Base-by-base conservation (phyloP, 1,139 yeast genomes). In the Geotrichum cucujoidarum region DNA sequence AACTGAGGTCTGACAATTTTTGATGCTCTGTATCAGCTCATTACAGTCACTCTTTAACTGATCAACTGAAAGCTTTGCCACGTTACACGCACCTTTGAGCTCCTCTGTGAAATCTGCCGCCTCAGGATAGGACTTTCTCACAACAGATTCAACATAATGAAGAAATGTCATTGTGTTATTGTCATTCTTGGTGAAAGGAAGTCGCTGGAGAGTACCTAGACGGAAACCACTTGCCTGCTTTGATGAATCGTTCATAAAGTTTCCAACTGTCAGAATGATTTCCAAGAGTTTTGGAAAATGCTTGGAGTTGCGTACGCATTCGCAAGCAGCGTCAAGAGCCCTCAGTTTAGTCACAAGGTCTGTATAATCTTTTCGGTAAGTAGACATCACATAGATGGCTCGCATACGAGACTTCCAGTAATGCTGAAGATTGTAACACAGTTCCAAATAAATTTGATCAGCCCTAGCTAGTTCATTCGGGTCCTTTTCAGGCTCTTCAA, bases 381-480 rank as follows among this genome's bases (percentile, higher is more conserved):
- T 81, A 49, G 78, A 78, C 3, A 79, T 69, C 32, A 87, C 71
- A 38, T 85, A 65, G 34, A 92, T 69, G 2, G 95, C 89, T 43
- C 88, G 71, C 16, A 95, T 82, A 55, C 98, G 73, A 1, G 90
- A 78, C 53, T 78, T 76, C 98, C 98, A 92, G 63, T 92, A 92
- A 51, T 76, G 76, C 53, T 85, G 77, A 60, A 92, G 68, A 59
- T 89, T 86, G 65, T 78, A 85, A 58, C 89, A 84, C 24, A 90
- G 71, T 57, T 83, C 92, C 44, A 92, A 70, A 61, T 77, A 92
- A 1, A 92, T 73, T 52, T 86, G 75, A 64, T 92, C 98, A 1
- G 92, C 81, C 42, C 97, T 72, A 49, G 85, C 92, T 45, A 92
- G 72, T 39, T 78, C 84, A 1, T 66, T 60, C 0, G 84, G 79